Base-by-base conservation (phyloP, 169 alveolate genomes). In the Pseudocohnilembus persalinus region DNA sequence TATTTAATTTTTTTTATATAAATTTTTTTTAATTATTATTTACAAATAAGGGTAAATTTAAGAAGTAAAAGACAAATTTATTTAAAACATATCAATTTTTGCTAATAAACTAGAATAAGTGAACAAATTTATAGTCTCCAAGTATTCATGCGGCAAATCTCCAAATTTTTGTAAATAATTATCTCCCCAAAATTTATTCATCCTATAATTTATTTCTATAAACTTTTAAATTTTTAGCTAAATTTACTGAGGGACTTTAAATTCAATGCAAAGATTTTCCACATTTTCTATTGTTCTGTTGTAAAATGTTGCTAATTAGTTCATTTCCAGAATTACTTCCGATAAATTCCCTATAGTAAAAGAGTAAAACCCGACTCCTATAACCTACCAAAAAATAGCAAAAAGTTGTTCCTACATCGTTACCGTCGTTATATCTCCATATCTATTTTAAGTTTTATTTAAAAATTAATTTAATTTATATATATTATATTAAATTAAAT, bases 301-400 rank as follows among this genome's bases (percentile, higher is more conserved):
- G 20, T 49, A 49, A 24, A 73, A 74, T 28, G 34, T 29, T 73
- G 49, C 87, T 31, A 28, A 29, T 29, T 72, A 33, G 29, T 74
- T 33, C 29, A 30, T 4, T 75, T 82, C 33, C 33, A 32, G 63
- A 32, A 82, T 29, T 24, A 82, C 29, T 24, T 29, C 15, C 24
- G 87, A 32, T 35, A 82, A 35, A 74, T 82, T 82, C 25, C 93
- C 93, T 0, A 84, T 90, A 20, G 93, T 90, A 68, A 90, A 90
- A 24, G 93, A 90, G 82, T 85, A 90, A 29, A 90, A 86, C 27
- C 89, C 86, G 0, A 87, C 91, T 20, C 93, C 93, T n/a, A 90
- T 83, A 27, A 90, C 34, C 83, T 83, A 80, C 74, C 86, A 76
- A n/a, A 83, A 15, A 6, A 90, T 90, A 16, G 82, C 74, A 20